These are phyloP conservation scores for Drechslerella coelobrocha DNA, from an alignment of 2,329 filamentous ascomycete genomes.

Conservation along the genomic window DNA sequence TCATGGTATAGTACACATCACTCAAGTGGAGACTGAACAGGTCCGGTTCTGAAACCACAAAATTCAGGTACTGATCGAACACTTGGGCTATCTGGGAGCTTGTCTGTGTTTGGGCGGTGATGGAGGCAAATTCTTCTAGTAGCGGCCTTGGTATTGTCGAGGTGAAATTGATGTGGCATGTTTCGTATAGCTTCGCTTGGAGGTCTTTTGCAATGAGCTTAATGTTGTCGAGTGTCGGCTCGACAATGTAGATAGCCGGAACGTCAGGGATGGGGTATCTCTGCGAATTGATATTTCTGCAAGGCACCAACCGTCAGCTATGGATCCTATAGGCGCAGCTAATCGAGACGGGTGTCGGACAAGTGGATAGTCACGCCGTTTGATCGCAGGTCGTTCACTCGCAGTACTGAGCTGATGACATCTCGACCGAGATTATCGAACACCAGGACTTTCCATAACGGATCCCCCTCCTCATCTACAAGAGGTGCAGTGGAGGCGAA, in stretches of 20 bases:
- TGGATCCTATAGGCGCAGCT: neutral
- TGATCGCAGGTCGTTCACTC: conserved; percentile 87
- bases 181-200: conserved; percentile 84
- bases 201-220: conserved; percentile 84
- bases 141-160: conserved; percentile 88
- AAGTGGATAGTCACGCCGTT: conserved; percentile 98
- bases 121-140: conserved; percentile 90
- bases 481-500: conserved; percentile 74
- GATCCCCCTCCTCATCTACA: conserved; percentile 83
- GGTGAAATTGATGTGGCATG: conserved; percentile 95
- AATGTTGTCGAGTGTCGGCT: conserved; percentile 82
- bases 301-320: neutral
- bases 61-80: conserved; percentile 97
- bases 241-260: conserved; percentile 93
- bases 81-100: conserved; percentile 90
- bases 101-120: conserved; percentile 82
- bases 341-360: conserved; percentile 62
- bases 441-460: conserved; percentile 96
- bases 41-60: conserved; percentile 93
- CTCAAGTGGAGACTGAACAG: conserved; percentile 93
- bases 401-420: conserved; percentile 93
- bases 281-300: conserved; percentile 60
- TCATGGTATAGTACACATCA: conserved; percentile 93
- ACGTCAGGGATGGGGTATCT: conserved; percentile 95
- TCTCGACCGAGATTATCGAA: conserved; percentile 92